A percentile compares a stretch with the other conserved stretches of the same genome.
Evolutionary conservation across 2,329 filamentous ascomycete genomes (phyloP).

Genomic region (Sporothrix globosa): DNA sequence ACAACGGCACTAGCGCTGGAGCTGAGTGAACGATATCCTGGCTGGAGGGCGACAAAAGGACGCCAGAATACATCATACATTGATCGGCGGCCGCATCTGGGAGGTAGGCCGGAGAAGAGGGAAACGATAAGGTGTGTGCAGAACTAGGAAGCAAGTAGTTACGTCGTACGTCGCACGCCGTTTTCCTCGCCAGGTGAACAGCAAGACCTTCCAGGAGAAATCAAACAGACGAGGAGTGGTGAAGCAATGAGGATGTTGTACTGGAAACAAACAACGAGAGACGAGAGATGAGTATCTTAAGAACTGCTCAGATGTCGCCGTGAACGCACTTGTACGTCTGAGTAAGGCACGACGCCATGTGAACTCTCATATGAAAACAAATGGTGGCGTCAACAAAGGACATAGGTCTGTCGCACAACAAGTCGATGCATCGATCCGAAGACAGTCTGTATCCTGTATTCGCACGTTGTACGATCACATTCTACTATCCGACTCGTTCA

Average conservation of each 20-base stretch:
- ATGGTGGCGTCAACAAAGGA: slow-evolving; percentile 10
- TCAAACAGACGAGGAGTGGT: background rate
- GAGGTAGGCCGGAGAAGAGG: slow-evolving; percentile 18
- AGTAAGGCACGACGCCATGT: slow-evolving; percentile 18
- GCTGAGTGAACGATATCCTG: slow-evolving; percentile 22
- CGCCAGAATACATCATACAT: slow-evolving; percentile 23
- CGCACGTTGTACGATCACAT: background rate
- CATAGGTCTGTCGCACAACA: background rate
- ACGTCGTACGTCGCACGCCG: no score
- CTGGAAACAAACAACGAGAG: no score
- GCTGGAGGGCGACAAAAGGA: slow-evolving; percentile 20
- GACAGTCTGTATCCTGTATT: slow-evolving; percentile 1
- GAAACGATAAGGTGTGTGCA: background rate
- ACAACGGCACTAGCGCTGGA: slow-evolving; percentile 23
- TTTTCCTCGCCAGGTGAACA: no score
- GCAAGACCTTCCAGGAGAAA: no score
- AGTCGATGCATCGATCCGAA: background rate
- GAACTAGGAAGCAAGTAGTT: background rate
- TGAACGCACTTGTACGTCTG: background rate
- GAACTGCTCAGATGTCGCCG: background rate
- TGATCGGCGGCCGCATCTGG: slow-evolving; percentile 25
- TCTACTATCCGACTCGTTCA: background rate
- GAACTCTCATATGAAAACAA: background rate
- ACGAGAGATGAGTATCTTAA: no score
- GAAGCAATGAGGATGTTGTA: background rate